Base-by-base conservation (phyloP, 1,284 basidiomycete species). In the Puccinia hordei region DNA sequence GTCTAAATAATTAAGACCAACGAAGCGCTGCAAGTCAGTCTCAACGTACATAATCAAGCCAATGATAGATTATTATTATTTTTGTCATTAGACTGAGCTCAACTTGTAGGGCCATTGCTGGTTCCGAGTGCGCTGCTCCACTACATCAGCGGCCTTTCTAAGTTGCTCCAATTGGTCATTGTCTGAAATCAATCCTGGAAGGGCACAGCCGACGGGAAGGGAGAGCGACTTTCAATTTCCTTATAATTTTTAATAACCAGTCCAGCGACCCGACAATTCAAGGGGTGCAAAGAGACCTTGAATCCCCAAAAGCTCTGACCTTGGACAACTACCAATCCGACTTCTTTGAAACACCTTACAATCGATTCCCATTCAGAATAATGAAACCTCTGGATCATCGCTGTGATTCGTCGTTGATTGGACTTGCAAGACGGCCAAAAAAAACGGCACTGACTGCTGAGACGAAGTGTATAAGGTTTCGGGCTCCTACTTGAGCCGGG, bases 81-180 rank as follows among this genome's bases (percentile, higher is more conserved):
- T n/a, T n/a, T n/a, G 19, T 44, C 27, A 41, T 3, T 1, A 30
- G 15, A n/a, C 19, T 46, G 22, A 41, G 10, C 53, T 63, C 24
- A 59, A 76, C 74, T 76, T 76, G 74, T 65, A 53, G 30, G 74
- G 74, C 74, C 74, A 76, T 35, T 76, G 6, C 61, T 53, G 59
- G n/a, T 49, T 51, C 27, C 74, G 22, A 38, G 74, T 76, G 27
- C 61, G 59, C 41, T 63, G 38, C 9, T 30, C 44, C 1, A 76
- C 59, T 30, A 9, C 59, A 66, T 76, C 74, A 27, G 74, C 74
- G n/a, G 74, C 74, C 4, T 46, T 27, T 22, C 59, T 65, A 66
- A 76, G 74, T 66, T 76, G 27, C 30, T 76, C 27, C 59, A 76
- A 33, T 12, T 76, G 57, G 35, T 17, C 24, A 61, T n/a, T n/a